Percentiles rank a stretch among this genome's conserved stretches.
Conservation (phyloP, 768 basidiomycete species). For the Terana coerulea region DNA sequence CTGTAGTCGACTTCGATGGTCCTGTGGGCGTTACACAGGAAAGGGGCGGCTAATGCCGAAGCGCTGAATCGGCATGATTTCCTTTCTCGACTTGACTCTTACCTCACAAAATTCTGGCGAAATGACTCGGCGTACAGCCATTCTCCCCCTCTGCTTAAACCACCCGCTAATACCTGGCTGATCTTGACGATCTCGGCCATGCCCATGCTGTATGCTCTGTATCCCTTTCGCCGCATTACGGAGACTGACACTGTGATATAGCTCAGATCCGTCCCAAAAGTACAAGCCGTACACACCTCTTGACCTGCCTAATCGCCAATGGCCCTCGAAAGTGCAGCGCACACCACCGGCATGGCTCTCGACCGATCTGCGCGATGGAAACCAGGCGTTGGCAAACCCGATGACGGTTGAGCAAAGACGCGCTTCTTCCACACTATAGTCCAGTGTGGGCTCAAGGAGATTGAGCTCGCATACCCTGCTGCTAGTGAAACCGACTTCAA, state of each 20-base stretch:
- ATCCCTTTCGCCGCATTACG: no score
- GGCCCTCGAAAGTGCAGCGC: constrained; percentile 84
- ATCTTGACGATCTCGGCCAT: constrained; percentile 18
- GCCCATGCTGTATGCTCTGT: constrained; percentile 35
- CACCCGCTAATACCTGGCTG: not conserved
- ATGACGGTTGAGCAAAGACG: constrained; percentile 97
- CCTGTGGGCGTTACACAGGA: no score
- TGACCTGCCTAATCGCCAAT: constrained; percentile 76
- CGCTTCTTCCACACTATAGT: constrained; percentile 87
- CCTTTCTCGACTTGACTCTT: not conserved
- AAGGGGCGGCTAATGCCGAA: no score
- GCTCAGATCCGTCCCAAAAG: constrained; percentile 80
- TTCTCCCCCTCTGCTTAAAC: not conserved
- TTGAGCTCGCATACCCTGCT: constrained; percentile 96
- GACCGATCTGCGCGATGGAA: constrained; percentile 96
- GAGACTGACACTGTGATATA: constrained; percentile 25
- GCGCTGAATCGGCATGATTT: no score
- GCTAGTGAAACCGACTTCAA: constrained; percentile 95
- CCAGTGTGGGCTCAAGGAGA: constrained; percentile 90
- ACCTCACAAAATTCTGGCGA: constrained; percentile 1
- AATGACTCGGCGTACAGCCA: constrained; percentile 8
- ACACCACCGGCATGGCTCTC: constrained; percentile 94
- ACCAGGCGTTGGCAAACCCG: constrained; percentile 95
- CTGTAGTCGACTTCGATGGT: no score
- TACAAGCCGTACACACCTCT: constrained; percentile 88